These are phyloP conservation scores for Saccharomyces jurei DNA, from an alignment of 805 yeast species.

Conservation along the genomic window DNA sequence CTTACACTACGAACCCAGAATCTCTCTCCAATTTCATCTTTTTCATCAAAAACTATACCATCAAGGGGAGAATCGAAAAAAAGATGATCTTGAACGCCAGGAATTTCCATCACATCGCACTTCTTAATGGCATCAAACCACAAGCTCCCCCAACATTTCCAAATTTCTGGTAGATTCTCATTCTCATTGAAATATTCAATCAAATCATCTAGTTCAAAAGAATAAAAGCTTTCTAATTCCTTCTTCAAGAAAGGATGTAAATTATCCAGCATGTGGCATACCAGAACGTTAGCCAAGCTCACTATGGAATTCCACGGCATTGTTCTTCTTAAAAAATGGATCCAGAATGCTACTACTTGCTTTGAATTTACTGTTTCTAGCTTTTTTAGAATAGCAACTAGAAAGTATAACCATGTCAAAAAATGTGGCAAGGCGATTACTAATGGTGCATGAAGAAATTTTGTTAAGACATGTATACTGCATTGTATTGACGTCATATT, in stretches of 20 bases:
- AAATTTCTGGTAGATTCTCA: constrained; percentile 64
- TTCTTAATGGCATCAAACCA: constrained; percentile 57
- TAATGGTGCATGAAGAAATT: constrained; percentile 60
- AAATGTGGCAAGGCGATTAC: constrained; percentile 64
- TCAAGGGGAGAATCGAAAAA: constrained; percentile 53
- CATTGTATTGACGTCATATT: constrained; percentile 61
- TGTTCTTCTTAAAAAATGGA: constrained; percentile 36
- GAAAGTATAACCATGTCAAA: constrained; percentile 68
- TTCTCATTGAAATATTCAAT: constrained; percentile 45
- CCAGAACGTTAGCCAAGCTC: constrained; percentile 52
- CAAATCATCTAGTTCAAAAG: constrained; percentile 31
- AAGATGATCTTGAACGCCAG: constrained; percentile 49
- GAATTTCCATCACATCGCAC: constrained; percentile 33
- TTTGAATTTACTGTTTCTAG: constrained; percentile 26
- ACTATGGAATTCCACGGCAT: constrained; percentile 66
- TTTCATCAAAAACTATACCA: constrained; percentile 40
- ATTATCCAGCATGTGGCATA: constrained; percentile 30
- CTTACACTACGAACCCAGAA: constrained; percentile 26
- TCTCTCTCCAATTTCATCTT: constrained; percentile 19
- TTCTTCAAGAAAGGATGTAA: constrained; percentile 11
- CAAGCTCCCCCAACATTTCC: constrained; percentile 80
- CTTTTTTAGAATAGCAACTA: constrained; percentile 55
- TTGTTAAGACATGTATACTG: constrained; percentile 57
- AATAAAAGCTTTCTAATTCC: constrained; percentile 19
- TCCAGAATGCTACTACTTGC: constrained; percentile 23